Base-by-base conservation (phyloP, 331 rosid species). In the Pyracantha coccinea region DNA sequence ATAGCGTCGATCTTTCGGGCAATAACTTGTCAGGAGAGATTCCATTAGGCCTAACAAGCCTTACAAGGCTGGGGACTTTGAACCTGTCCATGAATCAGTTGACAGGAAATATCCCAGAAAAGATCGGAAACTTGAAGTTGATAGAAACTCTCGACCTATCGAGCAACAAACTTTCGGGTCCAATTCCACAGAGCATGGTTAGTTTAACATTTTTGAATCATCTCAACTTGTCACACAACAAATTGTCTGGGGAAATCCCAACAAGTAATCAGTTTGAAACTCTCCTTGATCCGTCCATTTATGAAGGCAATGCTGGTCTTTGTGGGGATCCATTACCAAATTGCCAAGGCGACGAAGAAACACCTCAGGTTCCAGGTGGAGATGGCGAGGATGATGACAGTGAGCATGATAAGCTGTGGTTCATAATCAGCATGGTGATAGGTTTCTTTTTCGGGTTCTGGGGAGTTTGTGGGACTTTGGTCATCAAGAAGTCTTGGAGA, bases 401-500 rank as follows among this genome's bases (percentile, higher is more conserved):
- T 8, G 4, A 27, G 20, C 7, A 9, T 24, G 33, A 68, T 9
- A 38, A 17, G 66, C 52, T 68, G 12, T 55, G 69, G 55, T 4
- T 76, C 47, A 7, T 76, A 5, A n/a, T 68, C 50, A 76, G 74
- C 74, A 8, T 9, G 3, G 80, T 58, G 67, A 38, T 68, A 2
- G 80, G 74, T 7, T 67, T 76, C 35, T 6, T 27, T 76, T 20
- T 76, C 15, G 80, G 74, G 12, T 59, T 76, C 19, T 76, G 68
- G 73, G 68, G 74, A 19, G 74, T 76, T 57, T 68, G 47, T 20
- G 74, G 80, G 21, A 76, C 50, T 58, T 28, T 68, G 59, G 2
- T n/a, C 21, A 27, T 76, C 67, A 67, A 59, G n/a, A 31, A 38
- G 31, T 67, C 80, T 16, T 68, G 80, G 80, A 76, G 74, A 31